Evolutionary conservation across 2,329 filamentous ascomycete genomes (phyloP).

Genomic region (Simplicillium aogashimaense): DNA sequence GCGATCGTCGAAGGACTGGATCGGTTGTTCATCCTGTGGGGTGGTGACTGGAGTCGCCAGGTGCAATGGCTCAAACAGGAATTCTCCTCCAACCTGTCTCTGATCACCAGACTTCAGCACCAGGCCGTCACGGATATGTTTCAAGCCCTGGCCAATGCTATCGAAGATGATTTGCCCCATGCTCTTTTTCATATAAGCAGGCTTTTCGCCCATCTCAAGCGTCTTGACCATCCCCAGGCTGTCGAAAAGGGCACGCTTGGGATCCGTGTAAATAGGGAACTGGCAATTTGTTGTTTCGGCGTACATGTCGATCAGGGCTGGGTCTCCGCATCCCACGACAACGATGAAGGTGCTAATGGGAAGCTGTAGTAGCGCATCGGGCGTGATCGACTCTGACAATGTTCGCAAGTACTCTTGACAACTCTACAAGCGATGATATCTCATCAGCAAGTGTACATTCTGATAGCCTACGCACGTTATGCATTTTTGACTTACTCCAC

Average conservation of each 20-base stretch:
- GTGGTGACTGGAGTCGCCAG: constrained; percentile 34
- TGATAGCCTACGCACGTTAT: no score
- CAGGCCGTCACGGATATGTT: constrained; percentile 44
- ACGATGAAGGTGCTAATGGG: constrained; percentile 52
- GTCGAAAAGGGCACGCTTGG: constrained; percentile 54
- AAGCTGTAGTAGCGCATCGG: constrained; percentile 36
- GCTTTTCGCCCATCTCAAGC: constrained; percentile 46
- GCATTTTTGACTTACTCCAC: constrained; percentile 47
- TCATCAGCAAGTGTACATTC: no score
- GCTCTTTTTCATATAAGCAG: constrained; percentile 53
- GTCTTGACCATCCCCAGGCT: constrained; percentile 60
- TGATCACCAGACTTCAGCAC: constrained; percentile 55
- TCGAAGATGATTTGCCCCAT: constrained; percentile 37
- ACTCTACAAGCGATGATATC: constrained; percentile 34
- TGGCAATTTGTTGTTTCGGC: constrained; percentile 49
- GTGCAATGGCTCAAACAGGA: constrained; percentile 55
- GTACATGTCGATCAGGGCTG: constrained; percentile 59
- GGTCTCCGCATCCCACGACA: constrained; percentile 64
- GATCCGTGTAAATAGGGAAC: constrained; percentile 72
- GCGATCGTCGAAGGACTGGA: constrained; percentile 10
- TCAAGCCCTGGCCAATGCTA: constrained; percentile 50
- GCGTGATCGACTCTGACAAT: constrained; percentile 48
- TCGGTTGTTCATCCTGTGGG: constrained; percentile 24
- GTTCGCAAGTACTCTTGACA: constrained; percentile 66
- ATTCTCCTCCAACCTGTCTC: constrained; percentile 66